Conservation (phyloP, 164 flowering plant genomes). For the Kingdonia uniflora region DNA sequence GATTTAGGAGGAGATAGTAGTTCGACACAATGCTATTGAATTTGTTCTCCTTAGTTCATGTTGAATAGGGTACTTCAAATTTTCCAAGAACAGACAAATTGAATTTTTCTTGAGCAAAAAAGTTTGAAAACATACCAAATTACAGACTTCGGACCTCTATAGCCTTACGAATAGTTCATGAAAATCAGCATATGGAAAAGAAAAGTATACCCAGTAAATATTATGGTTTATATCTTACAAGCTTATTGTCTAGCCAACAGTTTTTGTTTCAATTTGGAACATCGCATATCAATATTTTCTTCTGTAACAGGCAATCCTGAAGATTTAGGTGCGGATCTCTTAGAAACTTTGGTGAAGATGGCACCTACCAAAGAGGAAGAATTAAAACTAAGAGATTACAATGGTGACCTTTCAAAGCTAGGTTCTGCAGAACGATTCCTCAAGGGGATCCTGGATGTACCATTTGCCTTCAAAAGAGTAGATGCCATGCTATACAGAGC, state of each 20-base stretch:
- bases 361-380: constrained; percentile 99
- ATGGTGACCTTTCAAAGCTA: constrained; percentile 64
- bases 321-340: constrained; percentile 76
- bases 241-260: no score
- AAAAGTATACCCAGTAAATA: neutral
- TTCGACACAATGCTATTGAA: no score
- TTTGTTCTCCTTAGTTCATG: no score
- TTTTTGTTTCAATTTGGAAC: no score
- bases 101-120: no score
- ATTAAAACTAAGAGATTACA: constrained; percentile 70
- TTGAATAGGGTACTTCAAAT: no score
- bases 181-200: neutral
- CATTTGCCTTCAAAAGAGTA: constrained; percentile 90
- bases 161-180: no score
- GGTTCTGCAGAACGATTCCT: constrained; percentile 96
- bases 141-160: no score
- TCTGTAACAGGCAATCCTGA: constrained; percentile 62
- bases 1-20: no score
- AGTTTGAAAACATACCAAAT: no score
- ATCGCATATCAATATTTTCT: neutral
- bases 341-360: constrained; percentile 95
- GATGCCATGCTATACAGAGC: constrained; percentile 95
- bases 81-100: no score
- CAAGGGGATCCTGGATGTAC: constrained; percentile 72
- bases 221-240: neutral